Evolutionary conservation across 2,329 filamentous ascomycete species (phyloP).

Genomic region (Furcasterigmium furcatum): DNA sequence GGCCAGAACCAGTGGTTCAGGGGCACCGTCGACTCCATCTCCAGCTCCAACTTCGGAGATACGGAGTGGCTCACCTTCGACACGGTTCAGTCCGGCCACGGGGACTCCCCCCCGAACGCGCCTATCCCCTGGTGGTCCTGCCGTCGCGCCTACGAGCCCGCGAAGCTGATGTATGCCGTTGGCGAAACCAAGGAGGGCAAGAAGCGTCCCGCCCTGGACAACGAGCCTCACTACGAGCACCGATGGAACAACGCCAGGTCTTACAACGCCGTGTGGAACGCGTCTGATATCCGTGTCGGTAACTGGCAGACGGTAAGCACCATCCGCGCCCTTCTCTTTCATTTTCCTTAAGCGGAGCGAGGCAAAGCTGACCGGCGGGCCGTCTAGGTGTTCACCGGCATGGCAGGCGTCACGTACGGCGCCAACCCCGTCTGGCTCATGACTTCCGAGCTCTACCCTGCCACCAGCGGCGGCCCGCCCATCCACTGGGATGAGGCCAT

Average conservation of each 20-base stretch:
- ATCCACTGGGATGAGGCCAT: conserved; percentile 11
- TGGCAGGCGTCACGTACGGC: conserved; percentile 15
- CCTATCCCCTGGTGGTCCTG: conserved; percentile 15
- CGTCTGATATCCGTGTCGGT: conserved; percentile 1
- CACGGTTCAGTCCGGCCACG: conserved; percentile 15
- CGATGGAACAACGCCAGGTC: conserved; percentile 1
- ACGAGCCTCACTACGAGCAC: conserved; percentile 9
- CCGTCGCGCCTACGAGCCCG: conserved; percentile 13
- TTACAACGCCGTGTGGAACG: not conserved
- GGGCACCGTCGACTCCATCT: conserved; percentile 12
- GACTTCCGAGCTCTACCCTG: conserved; percentile 9
- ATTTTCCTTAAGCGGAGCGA: not conserved
- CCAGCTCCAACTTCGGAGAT: conserved; percentile 12
- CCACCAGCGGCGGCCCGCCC: conserved; percentile 11
- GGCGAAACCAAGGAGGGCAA: conserved; percentile 7
- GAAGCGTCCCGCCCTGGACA: conserved; percentile 13
- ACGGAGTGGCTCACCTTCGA: conserved; percentile 16
- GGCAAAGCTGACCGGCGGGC: not conserved
- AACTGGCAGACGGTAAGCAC: conserved; percentile 9
- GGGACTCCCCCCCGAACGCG: conserved; percentile 15
- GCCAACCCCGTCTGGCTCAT: conserved; percentile 15
- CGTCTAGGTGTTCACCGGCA: conserved; percentile 14
- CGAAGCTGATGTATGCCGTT: conserved; percentile 14
- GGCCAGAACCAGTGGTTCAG: conserved; percentile 17
- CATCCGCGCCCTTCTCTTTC: not conserved